Evolutionary conservation across 1,284 basidiomycete genomes (phyloP), one percentile per base, ranked within the genome.

Genomic region (Phylloboletellus chloephorus): DNA sequence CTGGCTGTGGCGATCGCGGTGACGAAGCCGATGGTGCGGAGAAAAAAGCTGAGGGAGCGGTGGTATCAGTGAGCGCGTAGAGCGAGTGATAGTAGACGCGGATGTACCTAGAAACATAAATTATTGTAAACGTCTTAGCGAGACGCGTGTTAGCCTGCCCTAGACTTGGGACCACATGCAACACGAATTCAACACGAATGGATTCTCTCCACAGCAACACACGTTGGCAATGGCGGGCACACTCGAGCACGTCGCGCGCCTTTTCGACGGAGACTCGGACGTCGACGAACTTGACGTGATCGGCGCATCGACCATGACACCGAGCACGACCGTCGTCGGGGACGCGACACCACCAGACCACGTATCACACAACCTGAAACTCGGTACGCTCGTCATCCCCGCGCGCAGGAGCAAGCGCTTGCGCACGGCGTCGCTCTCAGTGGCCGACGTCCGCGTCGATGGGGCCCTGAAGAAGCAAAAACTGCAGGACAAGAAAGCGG

Each of bases 1-100:
- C 64, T 98, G 41, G 72, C 71, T 0, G 60, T 77, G 3, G 93
- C 84, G 3, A 89, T 97, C 45, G 57, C 79, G 13, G 61, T 94
- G 25, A 82, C 85, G 9, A 79, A 76, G 57, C 86, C 87, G 34
- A 82, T 88, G 71, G 83, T 88, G 13, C 61, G 62, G 52, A 66
- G 73, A 58, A 88, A 83, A 58, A 67, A 61, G 49, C 58, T 86
- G 51, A 69, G 73, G 48, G 81, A 83, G 57, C 71, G 68, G 48
- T 89, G 85, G 85, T 88, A 82, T 57, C 31, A 46, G 30, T 57
- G n/a, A 52, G 0, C 16, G 4, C 1, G 12, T 19, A 6, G 15
- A 26, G 24, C 24, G 9, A n/a, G 21, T 13, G 20, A 13, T 21
- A 5, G 12, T n/a, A 8, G 31, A 10, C 7, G 10, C 12, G 4